Percentiles rank a stretch among this genome's conserved stretches.
Evolutionary conservation across 352 stramenopile species (phyloP).

Genomic region (Globisporangium nunn): DNA sequence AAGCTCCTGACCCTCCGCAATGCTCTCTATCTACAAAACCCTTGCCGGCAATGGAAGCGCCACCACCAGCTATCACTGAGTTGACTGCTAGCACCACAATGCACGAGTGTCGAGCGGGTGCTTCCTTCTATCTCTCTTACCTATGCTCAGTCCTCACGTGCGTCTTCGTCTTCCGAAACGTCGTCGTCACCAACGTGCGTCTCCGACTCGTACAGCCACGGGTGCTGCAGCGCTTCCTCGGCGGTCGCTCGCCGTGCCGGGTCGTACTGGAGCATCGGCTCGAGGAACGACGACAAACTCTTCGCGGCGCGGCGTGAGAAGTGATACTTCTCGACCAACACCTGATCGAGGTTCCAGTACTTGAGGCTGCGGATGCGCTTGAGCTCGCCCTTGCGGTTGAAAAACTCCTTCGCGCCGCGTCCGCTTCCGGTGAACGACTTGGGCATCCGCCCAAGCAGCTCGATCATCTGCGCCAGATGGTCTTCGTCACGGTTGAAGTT

Average conservation of each 20-base stretch:
- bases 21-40: too few species aligned
- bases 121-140: slow-evolving; percentile 2
- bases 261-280: slow-evolving; percentile 90
- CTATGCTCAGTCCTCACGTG: slow-evolving; percentile 10
- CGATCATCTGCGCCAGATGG: slow-evolving; percentile 98
- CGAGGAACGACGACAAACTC: slow-evolving; percentile 91
- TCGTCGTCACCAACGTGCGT: slow-evolving; percentile 1
- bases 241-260: slow-evolving; percentile 88
- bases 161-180: slow-evolving; percentile 9
- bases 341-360: slow-evolving; percentile 95
- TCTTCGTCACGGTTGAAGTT: slow-evolving; percentile 91
- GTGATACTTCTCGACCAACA: slow-evolving; percentile 96
- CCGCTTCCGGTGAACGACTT: slow-evolving; percentile 80
- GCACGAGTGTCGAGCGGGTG: not conserved
- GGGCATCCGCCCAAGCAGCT: slow-evolving; percentile 96
- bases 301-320: slow-evolving; percentile 85
- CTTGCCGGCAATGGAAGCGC: too few species aligned
- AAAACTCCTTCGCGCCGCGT: slow-evolving; percentile 93
- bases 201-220: slow-evolving; percentile 78
- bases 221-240: slow-evolving; percentile 89
- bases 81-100: not conserved
- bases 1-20: too few species aligned
- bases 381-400: slow-evolving; percentile 95
- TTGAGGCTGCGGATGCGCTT: slow-evolving; percentile 98
- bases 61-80: not conserved